Conservation (phyloP, 2,329 filamentous ascomycete species). For the Colletotrichum godetiae region DNA sequence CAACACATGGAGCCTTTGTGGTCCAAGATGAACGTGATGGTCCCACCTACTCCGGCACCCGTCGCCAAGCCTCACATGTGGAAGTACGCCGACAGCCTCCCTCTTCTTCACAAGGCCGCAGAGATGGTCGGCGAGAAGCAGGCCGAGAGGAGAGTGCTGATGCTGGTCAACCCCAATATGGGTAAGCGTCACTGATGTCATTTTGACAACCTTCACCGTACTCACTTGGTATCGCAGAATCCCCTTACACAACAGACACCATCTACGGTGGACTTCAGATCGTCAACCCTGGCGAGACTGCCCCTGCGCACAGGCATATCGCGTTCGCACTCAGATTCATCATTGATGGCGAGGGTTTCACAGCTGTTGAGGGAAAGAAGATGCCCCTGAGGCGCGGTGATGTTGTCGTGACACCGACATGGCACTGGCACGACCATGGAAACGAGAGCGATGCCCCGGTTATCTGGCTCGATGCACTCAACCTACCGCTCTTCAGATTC, state of each 20-base stretch:
- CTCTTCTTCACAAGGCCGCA: constrained; percentile 48
- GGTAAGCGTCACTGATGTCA: constrained; percentile 38
- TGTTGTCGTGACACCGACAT: constrained; percentile 67
- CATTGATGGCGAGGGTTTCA: constrained; percentile 68
- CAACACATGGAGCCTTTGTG: constrained; percentile 56
- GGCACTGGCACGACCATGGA: constrained; percentile 71
- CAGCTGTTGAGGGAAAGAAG: constrained; percentile 64
- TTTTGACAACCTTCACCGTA: rapidly evolving
- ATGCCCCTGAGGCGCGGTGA: constrained; percentile 64
- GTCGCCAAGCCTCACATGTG: constrained; percentile 52
- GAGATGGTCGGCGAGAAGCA: constrained; percentile 50
- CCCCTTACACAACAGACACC: constrained; percentile 68
- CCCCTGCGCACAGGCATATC: constrained; percentile 65
- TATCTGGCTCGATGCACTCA: constrained; percentile 68
- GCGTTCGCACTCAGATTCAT: constrained; percentile 69
- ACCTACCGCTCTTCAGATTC: constrained; percentile 62
- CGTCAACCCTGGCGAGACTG: constrained; percentile 66
- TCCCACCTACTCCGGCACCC: constrained; percentile 59
- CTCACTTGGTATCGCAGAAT: constrained; percentile 44
- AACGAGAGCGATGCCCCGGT: constrained; percentile 65
- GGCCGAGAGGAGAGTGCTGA: constrained; percentile 54
- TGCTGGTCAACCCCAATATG: constrained; percentile 53
- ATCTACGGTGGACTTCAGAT: constrained; percentile 68
- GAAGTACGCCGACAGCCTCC: constrained; percentile 49
- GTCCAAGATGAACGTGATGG: constrained; percentile 59